Conservation (phyloP, 1,139 yeast species). For the Pichia sp. region DNA sequence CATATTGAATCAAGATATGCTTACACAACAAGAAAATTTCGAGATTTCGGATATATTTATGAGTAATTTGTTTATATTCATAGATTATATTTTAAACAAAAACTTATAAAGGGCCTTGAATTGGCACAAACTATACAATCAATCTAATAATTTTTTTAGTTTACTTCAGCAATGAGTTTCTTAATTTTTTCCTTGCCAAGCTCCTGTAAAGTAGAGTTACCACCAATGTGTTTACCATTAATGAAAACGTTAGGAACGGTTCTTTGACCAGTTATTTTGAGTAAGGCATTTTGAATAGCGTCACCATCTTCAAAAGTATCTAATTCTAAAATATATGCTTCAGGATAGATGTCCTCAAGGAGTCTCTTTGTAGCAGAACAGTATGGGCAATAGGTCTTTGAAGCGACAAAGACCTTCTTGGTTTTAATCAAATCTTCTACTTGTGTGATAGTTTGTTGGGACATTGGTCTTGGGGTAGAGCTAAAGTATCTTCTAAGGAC, state of each 20-base stretch:
- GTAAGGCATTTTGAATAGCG: constrained; percentile 74
- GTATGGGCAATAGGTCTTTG: constrained; percentile 74
- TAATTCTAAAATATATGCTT: constrained; percentile 61
- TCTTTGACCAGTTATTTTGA: constrained; percentile 75
- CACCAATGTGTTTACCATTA: constrained; percentile 88
- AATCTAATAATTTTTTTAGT: not conserved
- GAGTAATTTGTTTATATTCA: too few species aligned
- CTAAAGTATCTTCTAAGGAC: constrained; percentile 23
- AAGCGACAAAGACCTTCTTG: constrained; percentile 75
- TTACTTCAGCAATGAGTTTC: constrained; percentile 2
- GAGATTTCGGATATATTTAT: too few species aligned
- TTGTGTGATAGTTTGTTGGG: constrained; percentile 47
- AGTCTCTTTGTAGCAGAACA: constrained; percentile 61
- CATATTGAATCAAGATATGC: not conserved
- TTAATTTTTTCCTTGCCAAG: constrained; percentile 21
- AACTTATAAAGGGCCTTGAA: too few species aligned
- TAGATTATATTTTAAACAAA: too few species aligned
- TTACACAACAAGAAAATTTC: too few species aligned
- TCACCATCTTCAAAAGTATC: constrained; percentile 51
- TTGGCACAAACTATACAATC: too few species aligned
- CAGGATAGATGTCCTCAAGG: constrained; percentile 41
- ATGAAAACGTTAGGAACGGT: constrained; percentile 93
- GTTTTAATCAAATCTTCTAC: constrained; percentile 60
- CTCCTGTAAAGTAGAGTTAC: constrained; percentile 78
- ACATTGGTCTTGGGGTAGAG: constrained; percentile 26